These are phyloP conservation scores for Penicillium nucicola DNA, from an alignment of 495 filamentous ascomycete genomes.

Conservation along the genomic window DNA sequence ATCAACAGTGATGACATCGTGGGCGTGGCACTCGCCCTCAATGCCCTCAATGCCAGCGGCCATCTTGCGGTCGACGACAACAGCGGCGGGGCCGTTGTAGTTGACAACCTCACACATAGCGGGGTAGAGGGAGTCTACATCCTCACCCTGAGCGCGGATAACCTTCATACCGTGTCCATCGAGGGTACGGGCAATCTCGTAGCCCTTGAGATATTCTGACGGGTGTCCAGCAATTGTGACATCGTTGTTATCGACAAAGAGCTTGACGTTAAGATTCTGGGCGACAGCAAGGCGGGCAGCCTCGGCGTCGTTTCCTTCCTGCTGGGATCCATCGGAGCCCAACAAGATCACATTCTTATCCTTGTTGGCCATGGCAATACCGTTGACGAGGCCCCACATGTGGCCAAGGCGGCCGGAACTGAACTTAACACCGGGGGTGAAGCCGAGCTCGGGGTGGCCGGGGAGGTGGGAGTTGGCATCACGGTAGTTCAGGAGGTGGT, in stretches of 20 bases:
- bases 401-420: conserved; percentile 39
- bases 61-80: conserved; percentile 35
- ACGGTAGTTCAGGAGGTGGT: conserved; percentile 40
- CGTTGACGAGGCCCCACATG: conserved; percentile 43
- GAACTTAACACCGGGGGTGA: conserved; percentile 39
- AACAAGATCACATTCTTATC: conserved; percentile 34
- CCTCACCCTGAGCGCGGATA: conserved; percentile 32
- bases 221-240: conserved; percentile 41
- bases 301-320: conserved; percentile 42
- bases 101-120: conserved; percentile 32
- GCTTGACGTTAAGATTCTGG: conserved; percentile 35
- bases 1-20: conserved; percentile 39
- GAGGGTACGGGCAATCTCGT: conserved; percentile 29
- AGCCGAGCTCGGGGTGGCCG: conserved; percentile 38
- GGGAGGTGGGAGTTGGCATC: conserved; percentile 39
- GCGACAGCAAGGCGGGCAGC: conserved; percentile 38
- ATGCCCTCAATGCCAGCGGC: conserved; percentile 34
- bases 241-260: conserved; percentile 43
- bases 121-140: conserved; percentile 31
- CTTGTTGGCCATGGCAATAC: conserved; percentile 36
- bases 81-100: conserved; percentile 32
- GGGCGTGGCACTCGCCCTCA: conserved; percentile 33
- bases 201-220: conserved; percentile 35
- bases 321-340: conserved; percentile 40
- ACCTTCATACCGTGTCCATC: conserved; percentile 35